Base-by-base conservation (phyloP, 2,329 filamentous ascomycete species). In the Nothophoma quercina region DNA sequence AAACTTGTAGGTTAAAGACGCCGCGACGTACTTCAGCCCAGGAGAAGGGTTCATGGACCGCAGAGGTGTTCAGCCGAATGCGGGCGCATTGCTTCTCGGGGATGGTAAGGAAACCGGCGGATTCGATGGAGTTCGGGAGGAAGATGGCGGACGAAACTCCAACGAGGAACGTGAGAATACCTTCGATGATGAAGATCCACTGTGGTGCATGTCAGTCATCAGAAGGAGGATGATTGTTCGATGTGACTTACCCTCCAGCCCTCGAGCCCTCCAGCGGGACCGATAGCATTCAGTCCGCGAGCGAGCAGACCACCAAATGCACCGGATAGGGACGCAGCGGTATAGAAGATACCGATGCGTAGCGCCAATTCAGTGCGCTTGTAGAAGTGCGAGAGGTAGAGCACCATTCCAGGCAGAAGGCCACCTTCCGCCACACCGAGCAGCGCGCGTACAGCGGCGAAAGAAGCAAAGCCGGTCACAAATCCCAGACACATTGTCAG, bases 271-370 rank as follows among this genome's bases (percentile, higher is more conserved):
- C 81, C 83, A 4, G 76, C 70, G 0, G 78, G 78, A 0, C 80
- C 84, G 51, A 88, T 87, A n/a, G 82, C 79, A 0, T 82, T 81
- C 5, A 88, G 74, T 0, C 85, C 86, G 8, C 84, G 78, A 7
- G 86, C 86, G 6, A 88, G 75, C 0, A 88, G 77, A 5, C 83
- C 85, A 22, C 85, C 85, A 64, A 88, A 88, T 1, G 85, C 85
- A 2, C 85, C 85, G 0, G 84, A 86, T 5, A 89, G 71, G 1
- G 85, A 87, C 0, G 86, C 85, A 1, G 85, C 85, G 0, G 85
- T 88, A 66, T 88, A 89, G 63, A 89, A 88, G 5, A 89, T 75
- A 23, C 85, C 87, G 41, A 89, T 86, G 4, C 87, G 78, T 29
- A 88, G 69, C 0, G 85, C 84, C 56, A 88, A 75, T 58, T 88